Base-by-base conservation (phyloP, 2,329 filamentous ascomycete genomes). In the Aspergillus brasiliensis region DNA sequence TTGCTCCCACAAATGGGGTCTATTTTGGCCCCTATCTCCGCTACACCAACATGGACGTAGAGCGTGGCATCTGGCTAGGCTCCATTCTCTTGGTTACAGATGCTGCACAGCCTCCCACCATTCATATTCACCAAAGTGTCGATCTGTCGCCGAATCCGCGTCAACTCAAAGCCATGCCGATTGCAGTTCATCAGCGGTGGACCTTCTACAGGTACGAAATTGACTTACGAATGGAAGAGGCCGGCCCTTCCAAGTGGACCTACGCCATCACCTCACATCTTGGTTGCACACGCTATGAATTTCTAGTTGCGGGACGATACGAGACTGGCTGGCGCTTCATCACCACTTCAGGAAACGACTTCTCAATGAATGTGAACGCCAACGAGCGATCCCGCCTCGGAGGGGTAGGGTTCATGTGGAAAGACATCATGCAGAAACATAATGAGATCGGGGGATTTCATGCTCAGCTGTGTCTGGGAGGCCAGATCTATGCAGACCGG, bases 241-340 rank as follows among this genome's bases (percentile, higher is more conserved):
- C 81, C 15, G 84, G 83, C 25, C 84, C 86, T 28, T 90, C 92
- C 0, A 90, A 95, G 72, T 99, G 95, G 95, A 99, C 95, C 0
- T 99, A 99, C 72, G 95, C 95, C 1, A 93, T 99, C 54, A 99
- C 95, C 0, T 98, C 95, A 1, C 93, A 98, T 71, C 82, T 98
- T 19, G 95, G 95, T 34, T 99, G 95, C 78, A 98, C 95, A n/a
- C 86, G 95, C 25, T 99, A 98, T 75, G 95, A 99, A 71, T 99
- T 99, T 75, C 84, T 97, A 19, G 91, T 99, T 17, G 95, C 95
- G 19, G 94, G 94, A 6, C 89, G 91, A 60, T 82, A 92, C 65
- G 95, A 99, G 79, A 91, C 88, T 0, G 93, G 89, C 71, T 99
- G 95, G 95, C 89, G 94, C 23, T 98, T 98, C 74, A 90, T 98